Conservation (phyloP, 257 asterid species). For the Gentiana macrophylla region DNA sequence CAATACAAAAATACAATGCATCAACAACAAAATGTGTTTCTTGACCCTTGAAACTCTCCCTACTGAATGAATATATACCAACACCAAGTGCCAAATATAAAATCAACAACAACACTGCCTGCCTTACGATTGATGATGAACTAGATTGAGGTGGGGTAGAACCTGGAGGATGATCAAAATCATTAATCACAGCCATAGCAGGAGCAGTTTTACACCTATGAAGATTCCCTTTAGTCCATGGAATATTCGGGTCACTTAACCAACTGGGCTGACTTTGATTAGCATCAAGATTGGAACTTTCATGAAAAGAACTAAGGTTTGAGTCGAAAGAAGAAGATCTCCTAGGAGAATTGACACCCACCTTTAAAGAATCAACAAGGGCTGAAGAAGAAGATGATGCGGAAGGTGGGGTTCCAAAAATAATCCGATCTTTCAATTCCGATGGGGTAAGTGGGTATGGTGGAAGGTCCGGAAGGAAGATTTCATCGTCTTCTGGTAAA, state of each 20-base stretch:
- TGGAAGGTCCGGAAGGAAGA: conserved; percentile 35
- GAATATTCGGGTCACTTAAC: conserved; percentile 51
- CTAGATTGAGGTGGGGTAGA: conserved; percentile 44
- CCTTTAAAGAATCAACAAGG: conserved; percentile 37
- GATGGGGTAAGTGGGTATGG: conserved; percentile 44
- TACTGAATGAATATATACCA: conserved; percentile 45
- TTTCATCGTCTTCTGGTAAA: conserved; percentile 50
- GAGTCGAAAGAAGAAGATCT: conserved; percentile 11
- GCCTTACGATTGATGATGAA: conserved; percentile 44
- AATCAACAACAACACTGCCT: conserved; percentile 58
- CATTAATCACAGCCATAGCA: conserved; percentile 75
- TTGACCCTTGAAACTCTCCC: conserved; percentile 44
- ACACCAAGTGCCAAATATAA: conserved; percentile 73
- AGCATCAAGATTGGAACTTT: conserved; percentile 22
- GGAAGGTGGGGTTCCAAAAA: conserved; percentile 50
- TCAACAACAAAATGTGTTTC: conserved; percentile 86
- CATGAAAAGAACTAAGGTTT: background rate
- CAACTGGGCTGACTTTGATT: conserved; percentile 37
- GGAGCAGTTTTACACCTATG: conserved; percentile 88
- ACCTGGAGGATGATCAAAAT: conserved; percentile 21
- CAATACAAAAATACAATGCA: conserved; percentile 89
- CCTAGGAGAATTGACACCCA: conserved; percentile 23
- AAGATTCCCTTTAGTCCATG: conserved; percentile 40
- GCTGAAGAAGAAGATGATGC: conserved; percentile 29
- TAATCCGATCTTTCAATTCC: conserved; percentile 59